Conservation (phyloP, 2,329 filamentous ascomycete species). For the Pseudocercospora vitis region DNA sequence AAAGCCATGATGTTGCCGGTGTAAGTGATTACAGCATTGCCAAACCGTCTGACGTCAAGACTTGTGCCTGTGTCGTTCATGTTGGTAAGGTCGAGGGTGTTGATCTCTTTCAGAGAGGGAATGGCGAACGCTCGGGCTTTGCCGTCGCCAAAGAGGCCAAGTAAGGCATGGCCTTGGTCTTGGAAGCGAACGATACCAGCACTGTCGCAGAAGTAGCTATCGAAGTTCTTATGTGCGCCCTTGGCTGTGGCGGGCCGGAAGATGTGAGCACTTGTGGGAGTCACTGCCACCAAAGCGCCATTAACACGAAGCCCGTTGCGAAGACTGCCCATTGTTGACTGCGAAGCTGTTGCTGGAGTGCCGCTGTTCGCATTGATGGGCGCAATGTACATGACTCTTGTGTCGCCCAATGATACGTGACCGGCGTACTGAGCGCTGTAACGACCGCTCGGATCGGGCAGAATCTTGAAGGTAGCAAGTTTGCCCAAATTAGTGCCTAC, state of each 20-base stretch:
- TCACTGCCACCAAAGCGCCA: slow-evolving; percentile 78
- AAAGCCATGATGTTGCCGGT: slow-evolving; percentile 84
- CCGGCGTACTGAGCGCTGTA: slow-evolving; percentile 75
- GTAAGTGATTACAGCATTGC: slow-evolving; percentile 68
- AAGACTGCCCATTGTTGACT: slow-evolving; percentile 71
- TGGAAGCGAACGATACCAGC: slow-evolving; percentile 75
- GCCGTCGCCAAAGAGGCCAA: slow-evolving; percentile 82
- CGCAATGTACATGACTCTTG: slow-evolving; percentile 67
- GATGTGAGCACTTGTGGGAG: slow-evolving; percentile 71
- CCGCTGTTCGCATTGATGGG: slow-evolving; percentile 80
- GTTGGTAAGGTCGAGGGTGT: slow-evolving; percentile 60
- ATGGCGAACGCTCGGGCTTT: slow-evolving; percentile 78
- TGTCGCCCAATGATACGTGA: slow-evolving; percentile 62
- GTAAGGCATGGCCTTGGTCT: slow-evolving; percentile 70
- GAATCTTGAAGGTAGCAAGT: slow-evolving; percentile 83
- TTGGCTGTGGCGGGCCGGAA: slow-evolving; percentile 83
- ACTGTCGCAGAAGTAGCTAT: slow-evolving; percentile 77
- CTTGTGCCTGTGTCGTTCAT: slow-evolving; percentile 42
- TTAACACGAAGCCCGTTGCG: slow-evolving; percentile 73
- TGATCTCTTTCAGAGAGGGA: slow-evolving; percentile 84
- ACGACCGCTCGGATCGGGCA: slow-evolving; percentile 67
- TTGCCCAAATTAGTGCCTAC: slow-evolving; percentile 85
- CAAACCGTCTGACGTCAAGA: slow-evolving; percentile 73
- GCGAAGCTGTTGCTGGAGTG: slow-evolving; percentile 71
- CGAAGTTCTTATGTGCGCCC: slow-evolving; percentile 89